Conservation (phyloP, 352 stramenopile species). For the Phytophthora podocarpi region DNA sequence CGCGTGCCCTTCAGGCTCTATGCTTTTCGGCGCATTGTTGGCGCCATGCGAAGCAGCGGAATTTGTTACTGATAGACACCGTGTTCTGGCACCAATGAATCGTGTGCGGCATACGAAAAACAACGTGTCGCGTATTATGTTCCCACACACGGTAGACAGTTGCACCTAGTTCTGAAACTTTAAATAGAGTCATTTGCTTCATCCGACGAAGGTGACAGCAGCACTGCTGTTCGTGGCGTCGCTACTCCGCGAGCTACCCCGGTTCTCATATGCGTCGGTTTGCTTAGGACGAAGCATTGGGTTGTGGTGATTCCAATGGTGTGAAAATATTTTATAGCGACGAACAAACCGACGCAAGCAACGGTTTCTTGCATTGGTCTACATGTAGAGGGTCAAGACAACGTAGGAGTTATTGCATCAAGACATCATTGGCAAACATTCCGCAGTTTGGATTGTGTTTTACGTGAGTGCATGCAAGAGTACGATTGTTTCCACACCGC, state of each 20-base stretch:
- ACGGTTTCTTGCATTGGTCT: too few relatives aligned
- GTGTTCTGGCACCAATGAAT: slow-evolving; percentile 2
- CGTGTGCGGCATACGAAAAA: background rate
- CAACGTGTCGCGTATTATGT: background rate
- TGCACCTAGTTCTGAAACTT: background rate
- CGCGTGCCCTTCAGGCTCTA: slow-evolving; percentile 20
- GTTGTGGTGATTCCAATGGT: background rate
- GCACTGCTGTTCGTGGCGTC: too few relatives aligned
- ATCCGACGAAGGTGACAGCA: too few relatives aligned
- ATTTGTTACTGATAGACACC: slow-evolving; percentile 7
- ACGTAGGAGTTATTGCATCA: background rate
- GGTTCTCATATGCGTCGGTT: background rate
- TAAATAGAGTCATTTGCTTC: too few relatives aligned
- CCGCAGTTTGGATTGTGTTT: background rate
- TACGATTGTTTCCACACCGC: background rate
- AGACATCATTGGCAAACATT: background rate
- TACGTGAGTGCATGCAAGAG: background rate
- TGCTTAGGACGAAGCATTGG: background rate
- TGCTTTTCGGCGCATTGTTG: slow-evolving; percentile 11
- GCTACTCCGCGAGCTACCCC: background rate
- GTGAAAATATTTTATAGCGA: background rate
- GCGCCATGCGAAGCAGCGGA: slow-evolving; percentile 11
- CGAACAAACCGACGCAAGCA: too few relatives aligned
- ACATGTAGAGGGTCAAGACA: too few relatives aligned
- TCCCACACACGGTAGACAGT: background rate